Evolutionary conservation across 2,329 filamentous ascomycete genomes (phyloP), one percentile per base, ranked within the genome.

Genomic region (Fusarium longipes): DNA sequence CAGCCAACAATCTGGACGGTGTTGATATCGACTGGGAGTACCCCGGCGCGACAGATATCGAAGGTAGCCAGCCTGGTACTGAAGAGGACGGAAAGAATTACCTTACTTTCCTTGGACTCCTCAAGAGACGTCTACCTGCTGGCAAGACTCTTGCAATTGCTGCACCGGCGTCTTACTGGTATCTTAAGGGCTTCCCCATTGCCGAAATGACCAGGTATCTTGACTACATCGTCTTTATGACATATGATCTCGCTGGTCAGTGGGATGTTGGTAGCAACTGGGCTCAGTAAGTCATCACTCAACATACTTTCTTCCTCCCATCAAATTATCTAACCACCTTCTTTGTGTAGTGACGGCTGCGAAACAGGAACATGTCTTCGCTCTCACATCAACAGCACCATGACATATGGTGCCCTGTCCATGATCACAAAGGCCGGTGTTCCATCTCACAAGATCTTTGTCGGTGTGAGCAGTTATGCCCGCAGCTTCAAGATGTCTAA

Each of bases 1-100:
- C 75, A 15, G 27, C 81, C 12, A 27, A 80, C n/a, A 47, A 63
- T 5, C 58, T 82, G 0, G 80, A 82, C 38, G 80, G 81, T 1
- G 55, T 82, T 3, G 80, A 82, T 56, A 64, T 80, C 27, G 79
- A 82, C 57, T 84, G 80, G 82, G 80, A 81, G 48, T 81, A 82
- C 29, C 75, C 74, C 1, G 70, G 65, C 4, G 61, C 63, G 0
- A 74, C 75, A 18, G 63, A 78, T 6, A 30, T 38, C 9, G 71
- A 71, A 0, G 70, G 51, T 5, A 75, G 78, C 20, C 77, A 77
- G 0, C 17, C 68, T 2, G 78, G 72, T 4, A 38, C 55, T 0
- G 52, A 58, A 1, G 57, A 72, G 1, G 65, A 52, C 5, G 29
- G 35, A 57, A 11, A 42, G 39, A 73, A 70, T 18, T 58, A 67